Evolutionary conservation across 176 grass and related monocot species (phyloP).

Genomic region (Carex kokanica): DNA sequence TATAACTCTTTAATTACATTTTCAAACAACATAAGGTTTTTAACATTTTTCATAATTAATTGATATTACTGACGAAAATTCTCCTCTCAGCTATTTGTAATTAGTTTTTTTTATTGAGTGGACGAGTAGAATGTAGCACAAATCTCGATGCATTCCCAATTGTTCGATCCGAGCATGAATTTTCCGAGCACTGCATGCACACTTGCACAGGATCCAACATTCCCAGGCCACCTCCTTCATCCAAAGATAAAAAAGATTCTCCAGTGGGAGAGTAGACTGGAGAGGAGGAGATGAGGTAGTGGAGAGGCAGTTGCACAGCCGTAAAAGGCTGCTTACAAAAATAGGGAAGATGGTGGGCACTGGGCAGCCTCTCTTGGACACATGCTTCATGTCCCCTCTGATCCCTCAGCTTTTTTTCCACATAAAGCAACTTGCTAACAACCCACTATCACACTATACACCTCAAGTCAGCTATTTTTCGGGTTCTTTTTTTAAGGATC

Average conservation of each 20-base stretch:
- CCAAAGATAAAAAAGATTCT: background rate
- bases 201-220: background rate
- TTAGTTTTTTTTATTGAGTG: background rate
- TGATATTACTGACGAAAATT: no score
- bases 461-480: slow-evolving; percentile 10
- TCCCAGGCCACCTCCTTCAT: background rate
- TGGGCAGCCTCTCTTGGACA: slow-evolving; percentile 29
- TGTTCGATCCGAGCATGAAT: background rate
- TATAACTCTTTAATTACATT: no score
- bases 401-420: slow-evolving; percentile 31
- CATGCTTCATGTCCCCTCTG: slow-evolving; percentile 45
- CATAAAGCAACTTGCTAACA: slow-evolving; percentile 32
- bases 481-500: background rate
- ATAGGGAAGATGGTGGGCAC: slow-evolving; percentile 7
- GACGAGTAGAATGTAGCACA: background rate
- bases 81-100: no score
- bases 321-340: slow-evolving; percentile 26
- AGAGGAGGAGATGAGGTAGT: slow-evolving; percentile 15
- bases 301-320: slow-evolving; percentile 21
- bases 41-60: no score
- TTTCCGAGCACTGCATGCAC: no score
- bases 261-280: background rate
- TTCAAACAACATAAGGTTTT: no score
- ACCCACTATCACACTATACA: slow-evolving; percentile 7
- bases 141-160: background rate